Evolutionary conservation across 2,329 filamentous ascomycete genomes (phyloP), one percentile per base, ranked within the genome.

Genomic region (Pyricularia grisea): DNA sequence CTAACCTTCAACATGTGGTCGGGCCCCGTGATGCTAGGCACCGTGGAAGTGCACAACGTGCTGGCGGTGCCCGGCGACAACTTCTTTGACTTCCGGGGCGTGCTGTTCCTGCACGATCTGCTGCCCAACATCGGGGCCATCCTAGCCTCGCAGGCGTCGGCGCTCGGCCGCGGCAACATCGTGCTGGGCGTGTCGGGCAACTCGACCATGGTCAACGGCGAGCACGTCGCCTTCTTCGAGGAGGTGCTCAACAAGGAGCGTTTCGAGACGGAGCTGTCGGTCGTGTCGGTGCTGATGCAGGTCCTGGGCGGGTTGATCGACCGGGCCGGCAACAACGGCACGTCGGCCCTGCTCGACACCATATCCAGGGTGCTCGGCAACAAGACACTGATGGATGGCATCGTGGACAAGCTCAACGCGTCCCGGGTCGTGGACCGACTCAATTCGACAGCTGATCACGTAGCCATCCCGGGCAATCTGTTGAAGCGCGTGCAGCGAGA

Each of bases 161-260:
- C 81, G 0, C 75, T 84, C 2, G 72, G 71, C 31, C 72, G 77
- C 0, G 82, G 82, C 4, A 76, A 78, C n/a, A 73, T 84, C 27
- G 75, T 78, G 70, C 74, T 84, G 61, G 78, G 77, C 65, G 78
- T 79, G 4, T 77, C 77, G 0, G 81, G 81, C 3, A 83, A 83
- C 66, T 70, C 77, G 1, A 81, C 81, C 1, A 72, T 79, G 0
- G 77, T 80, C 61, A 77, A 82, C 50, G 81, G 81, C 2, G 23
- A 79, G 70, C 80, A 79, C 69, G 80, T 85, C 65, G 71, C 73
- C 1, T 84, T 81, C 67, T 72, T 82, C n/a, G 81, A 84, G 69
- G 73, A 76, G 0, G 77, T 84, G 9, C 73, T 85, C 58, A 80
- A 80, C 69, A 75, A 74, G 0, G 78, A 81, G 60, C 75, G 72